phyloP scores from a whole-genome alignment of 345 rosid genomes.

The Syzygium aromaticum region DNA sequence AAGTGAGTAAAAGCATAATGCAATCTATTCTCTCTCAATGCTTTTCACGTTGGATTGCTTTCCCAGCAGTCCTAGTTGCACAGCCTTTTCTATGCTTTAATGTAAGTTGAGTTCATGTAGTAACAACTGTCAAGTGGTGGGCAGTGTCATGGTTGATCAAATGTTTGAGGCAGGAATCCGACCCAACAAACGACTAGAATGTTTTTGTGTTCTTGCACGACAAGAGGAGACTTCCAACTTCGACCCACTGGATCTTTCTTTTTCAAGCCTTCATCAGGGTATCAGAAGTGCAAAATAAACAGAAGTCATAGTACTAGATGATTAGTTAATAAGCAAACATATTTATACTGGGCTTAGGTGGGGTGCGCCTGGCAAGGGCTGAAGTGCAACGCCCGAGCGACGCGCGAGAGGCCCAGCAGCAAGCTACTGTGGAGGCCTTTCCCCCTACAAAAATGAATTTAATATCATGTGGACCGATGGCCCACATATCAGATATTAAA shows the following conservation, averaged over 20 bases:
- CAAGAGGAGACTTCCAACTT: too few species aligned
- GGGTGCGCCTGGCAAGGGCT: background rate
- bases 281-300: background rate
- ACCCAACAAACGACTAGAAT: background rate
- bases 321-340: too few species aligned
- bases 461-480: conserved; percentile 30
- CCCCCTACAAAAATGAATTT: conserved; percentile 18
- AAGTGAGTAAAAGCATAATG: too few species aligned
- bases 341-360: background rate
- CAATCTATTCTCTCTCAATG: background rate
- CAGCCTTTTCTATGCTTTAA: background rate
- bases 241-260: too few species aligned
- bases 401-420: background rate
- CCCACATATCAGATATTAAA: conserved; percentile 45
- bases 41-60: background rate
- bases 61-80: background rate
- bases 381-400: too few species aligned
- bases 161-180: background rate
- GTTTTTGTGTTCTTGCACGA: too few species aligned
- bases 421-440: background rate
- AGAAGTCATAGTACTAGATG: too few species aligned
- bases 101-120: background rate
- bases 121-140: background rate
- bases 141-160: background rate
- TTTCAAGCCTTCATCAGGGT: too few species aligned